Base-by-base conservation (phyloP, 2,329 filamentous ascomycete genomes). In the Fonsecaea erecta region DNA sequence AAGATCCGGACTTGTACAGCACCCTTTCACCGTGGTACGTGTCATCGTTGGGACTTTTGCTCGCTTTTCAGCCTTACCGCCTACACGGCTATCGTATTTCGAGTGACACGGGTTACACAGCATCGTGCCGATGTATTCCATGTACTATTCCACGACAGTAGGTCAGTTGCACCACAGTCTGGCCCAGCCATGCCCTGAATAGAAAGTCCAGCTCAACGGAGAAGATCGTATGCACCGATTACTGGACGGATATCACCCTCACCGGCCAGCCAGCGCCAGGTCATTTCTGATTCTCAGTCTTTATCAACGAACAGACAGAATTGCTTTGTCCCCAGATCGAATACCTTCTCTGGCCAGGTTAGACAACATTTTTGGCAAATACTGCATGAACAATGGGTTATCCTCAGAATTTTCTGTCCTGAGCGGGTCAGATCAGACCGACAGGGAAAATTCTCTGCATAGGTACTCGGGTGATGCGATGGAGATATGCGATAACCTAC, bases 401-500 rank as follows among this genome's bases (percentile, higher is more conserved):
- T 48, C 18, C 18, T 30, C 8, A n/a, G n/a, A 40, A n/a, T 12
- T 40, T 40, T 48, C 43, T 48, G 43, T 24, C 18, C 9, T 24
- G 43, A 24, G 43, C 9, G 43, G 43, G 43, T 48, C 18, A 14
- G n/a, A 40, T 11, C n/a, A n/a, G n/a, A 34, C 5, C 2, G 14
- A 40, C 2, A 8, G 11, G 8, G 37, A 40, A 40, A 48, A 24
- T 48, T 24, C n/a, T 48, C 9, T 16, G 24, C 4, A 48, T 2
- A 24, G 8, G 37, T 12, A 5, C 4, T 24, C 9, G 16, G 6
- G 11, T 48, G 21, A 48, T 24, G 43, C n/a, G 21, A 56, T 56
- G 53, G 53, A 56, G 53, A 56, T 34, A 40, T 56, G 53, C 53
- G 53, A 56, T 56, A 40, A n/a, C 16, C 32, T 56, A 40, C n/a